phyloP scores from a whole-genome alignment of 2,329 filamentous ascomycete genomes.

The Fusarium sp. region DNA sequence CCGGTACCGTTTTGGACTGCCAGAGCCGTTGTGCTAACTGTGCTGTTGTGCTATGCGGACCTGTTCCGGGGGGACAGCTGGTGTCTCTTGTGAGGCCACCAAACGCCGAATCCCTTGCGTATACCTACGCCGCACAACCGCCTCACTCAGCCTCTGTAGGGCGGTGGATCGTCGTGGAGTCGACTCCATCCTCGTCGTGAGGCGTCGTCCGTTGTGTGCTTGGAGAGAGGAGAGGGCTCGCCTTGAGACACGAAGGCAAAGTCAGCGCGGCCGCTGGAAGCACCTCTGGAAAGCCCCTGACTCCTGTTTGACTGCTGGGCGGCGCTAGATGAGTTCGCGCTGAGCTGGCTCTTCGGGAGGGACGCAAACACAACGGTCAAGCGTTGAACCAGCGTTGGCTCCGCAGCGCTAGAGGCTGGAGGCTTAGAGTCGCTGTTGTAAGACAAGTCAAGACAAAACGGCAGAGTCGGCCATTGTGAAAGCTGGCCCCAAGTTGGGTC shows the following conservation, averaged over 20 bases:
- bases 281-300: slow-evolving; percentile 7
- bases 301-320: slow-evolving; percentile 10
- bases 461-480: slow-evolving; percentile 12
- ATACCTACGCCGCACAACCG: slow-evolving; percentile 16
- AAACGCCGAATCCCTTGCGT: slow-evolving; percentile 39
- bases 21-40: slow-evolving; percentile 15
- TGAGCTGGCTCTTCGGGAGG: slow-evolving; percentile 13
- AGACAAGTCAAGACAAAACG: slow-evolving; percentile 28
- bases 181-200: slow-evolving; percentile 25
- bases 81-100: slow-evolving; percentile 18
- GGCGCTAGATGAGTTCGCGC: slow-evolving; percentile 16
- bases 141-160: slow-evolving; percentile 28
- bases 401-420: slow-evolving; percentile 21
- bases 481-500: not conserved
- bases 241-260: slow-evolving; percentile 10
- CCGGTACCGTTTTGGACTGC: slow-evolving; percentile 25
- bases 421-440: slow-evolving; percentile 11
- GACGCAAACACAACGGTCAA: slow-evolving; percentile 39
- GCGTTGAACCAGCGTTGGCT: slow-evolving; percentile 25
- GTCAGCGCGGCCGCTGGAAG: slow-evolving; percentile 13
- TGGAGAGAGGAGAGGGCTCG: slow-evolving; percentile 4
- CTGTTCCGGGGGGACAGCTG: slow-evolving; percentile 22
- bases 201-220: slow-evolving; percentile 13
- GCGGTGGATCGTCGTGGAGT: slow-evolving; percentile 37
- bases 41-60: slow-evolving; percentile 31